A percentile compares a stretch with the other conserved stretches of the same genome.
Conservation (phyloP, 805 yeast genomes). For the Spathaspora girioi region DNA sequence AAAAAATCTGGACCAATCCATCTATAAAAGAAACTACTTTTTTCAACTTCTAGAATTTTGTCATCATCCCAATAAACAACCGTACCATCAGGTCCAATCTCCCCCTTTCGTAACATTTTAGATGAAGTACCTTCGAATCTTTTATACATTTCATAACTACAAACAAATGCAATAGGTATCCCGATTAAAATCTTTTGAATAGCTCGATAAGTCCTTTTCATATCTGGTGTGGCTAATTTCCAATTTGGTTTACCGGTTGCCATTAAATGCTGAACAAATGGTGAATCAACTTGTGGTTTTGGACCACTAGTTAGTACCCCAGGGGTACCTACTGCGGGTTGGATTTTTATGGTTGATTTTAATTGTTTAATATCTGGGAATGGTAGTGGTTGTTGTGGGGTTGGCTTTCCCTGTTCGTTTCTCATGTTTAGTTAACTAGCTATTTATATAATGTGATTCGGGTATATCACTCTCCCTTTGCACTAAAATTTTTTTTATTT, state of each 20-base stretch:
- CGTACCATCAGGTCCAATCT: conserved; percentile 27
- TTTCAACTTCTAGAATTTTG: conserved; percentile 19
- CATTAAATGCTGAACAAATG: conserved; percentile 32
- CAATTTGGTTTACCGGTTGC: conserved; percentile 41
- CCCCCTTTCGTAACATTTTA: conserved; percentile 39
- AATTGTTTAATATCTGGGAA: conserved; percentile 1
- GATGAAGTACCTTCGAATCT: conserved; percentile 39
- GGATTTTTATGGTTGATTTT: background rate
- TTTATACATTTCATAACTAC: conserved; percentile 31
- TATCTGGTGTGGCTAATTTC: conserved; percentile 40
- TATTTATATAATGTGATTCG: no score
- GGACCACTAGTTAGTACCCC: conserved; percentile 7
- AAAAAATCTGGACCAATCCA: conserved; percentile 40
- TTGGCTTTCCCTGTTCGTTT: background rate
- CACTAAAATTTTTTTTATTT: background rate
- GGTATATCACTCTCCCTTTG: no score
- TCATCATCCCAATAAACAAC: conserved; percentile 32
- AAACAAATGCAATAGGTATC: conserved; percentile 32
- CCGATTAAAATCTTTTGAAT: conserved; percentile 34
- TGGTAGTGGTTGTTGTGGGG: background rate
- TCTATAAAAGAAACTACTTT: conserved; percentile 31
- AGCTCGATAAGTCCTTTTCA: conserved; percentile 34
- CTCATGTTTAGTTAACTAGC: conserved; percentile 16
- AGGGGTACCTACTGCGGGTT: background rate
- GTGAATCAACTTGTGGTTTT: conserved; percentile 15